Evolutionary conservation across 108 stramenopile species (phyloP).

Genomic region (Phaeodactylum tricornutum): DNA sequence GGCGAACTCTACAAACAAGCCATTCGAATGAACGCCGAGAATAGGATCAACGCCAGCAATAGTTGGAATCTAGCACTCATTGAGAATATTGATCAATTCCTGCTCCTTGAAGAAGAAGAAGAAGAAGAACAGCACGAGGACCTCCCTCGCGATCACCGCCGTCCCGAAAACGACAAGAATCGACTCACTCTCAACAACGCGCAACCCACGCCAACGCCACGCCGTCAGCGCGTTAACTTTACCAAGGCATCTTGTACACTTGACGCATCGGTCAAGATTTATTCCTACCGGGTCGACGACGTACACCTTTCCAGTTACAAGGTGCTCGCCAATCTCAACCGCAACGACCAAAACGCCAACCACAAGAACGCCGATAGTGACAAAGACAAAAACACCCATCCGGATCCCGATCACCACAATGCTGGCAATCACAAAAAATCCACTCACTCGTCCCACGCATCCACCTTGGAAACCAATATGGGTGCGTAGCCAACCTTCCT

Average conservation of each 20-base stretch:
- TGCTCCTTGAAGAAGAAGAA: slow-evolving; percentile 23
- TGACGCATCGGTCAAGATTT: slow-evolving; percentile 96
- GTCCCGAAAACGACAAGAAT: neutral
- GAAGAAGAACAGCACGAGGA: neutral
- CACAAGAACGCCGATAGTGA: slow-evolving; percentile 10
- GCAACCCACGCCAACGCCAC: neutral
- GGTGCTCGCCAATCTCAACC: slow-evolving; percentile 90
- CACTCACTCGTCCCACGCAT: slow-evolving; percentile 1
- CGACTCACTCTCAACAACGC: neutral
- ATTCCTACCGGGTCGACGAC: slow-evolving; percentile 96
- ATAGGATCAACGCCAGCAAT: slow-evolving; percentile 92
- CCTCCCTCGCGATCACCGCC: neutral
- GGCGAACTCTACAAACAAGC: slow-evolving; percentile 80
- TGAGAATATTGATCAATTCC: slow-evolving; percentile 92
- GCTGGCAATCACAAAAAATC: slow-evolving; percentile 6
- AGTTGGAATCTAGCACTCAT: slow-evolving; percentile 93
- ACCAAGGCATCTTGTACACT: slow-evolving; percentile 94
- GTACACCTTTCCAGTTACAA: slow-evolving; percentile 87
- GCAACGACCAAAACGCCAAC: slow-evolving; percentile 27
- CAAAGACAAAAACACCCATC: neutral
- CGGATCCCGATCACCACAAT: slow-evolving; percentile 8
- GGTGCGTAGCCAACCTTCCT: slow-evolving; percentile 27
- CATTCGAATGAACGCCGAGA: slow-evolving; percentile 91
- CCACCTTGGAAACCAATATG: slow-evolving; percentile 70
- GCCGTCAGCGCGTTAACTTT: slow-evolving; percentile 79